Evolutionary conservation across 345 rosid genomes (phyloP).

Genomic region (Pseudoturritis turrita): DNA sequence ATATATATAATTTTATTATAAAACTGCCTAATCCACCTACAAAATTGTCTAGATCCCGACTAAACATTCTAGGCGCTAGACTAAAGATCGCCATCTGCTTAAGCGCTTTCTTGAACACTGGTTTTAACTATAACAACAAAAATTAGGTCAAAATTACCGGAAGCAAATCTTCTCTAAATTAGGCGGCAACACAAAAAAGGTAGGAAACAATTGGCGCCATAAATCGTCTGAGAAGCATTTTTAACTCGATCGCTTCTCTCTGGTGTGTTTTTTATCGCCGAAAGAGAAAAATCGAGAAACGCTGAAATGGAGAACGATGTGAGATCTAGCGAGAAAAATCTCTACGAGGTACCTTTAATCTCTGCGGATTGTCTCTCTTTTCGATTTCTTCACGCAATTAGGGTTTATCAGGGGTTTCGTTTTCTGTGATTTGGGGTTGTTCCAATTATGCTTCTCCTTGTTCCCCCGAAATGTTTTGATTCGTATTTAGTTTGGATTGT

Average conservation of each 20-base stretch:
- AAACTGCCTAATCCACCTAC: too few species aligned
- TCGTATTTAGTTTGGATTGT: neutral
- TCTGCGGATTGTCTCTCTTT: neutral
- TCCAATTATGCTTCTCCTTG: neutral
- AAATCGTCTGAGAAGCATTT: neutral
- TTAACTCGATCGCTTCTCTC: neutral
- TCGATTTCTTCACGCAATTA: neutral
- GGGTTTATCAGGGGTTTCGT: constrained; percentile 1
- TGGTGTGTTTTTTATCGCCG: neutral
- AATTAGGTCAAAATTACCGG: too few species aligned
- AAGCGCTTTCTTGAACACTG: too few species aligned
- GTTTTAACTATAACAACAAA: too few species aligned
- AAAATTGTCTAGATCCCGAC: too few species aligned
- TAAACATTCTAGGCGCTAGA: too few species aligned
- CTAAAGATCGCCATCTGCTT: too few species aligned
- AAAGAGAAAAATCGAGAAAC: neutral
- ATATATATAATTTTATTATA: too few species aligned
- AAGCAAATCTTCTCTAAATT: neutral
- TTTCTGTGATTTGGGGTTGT: neutral
- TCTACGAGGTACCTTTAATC: constrained; percentile 18
- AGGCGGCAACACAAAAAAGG: constrained; percentile 17
- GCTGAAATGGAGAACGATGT: constrained; percentile 16
- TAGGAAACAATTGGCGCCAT: constrained; percentile 19
- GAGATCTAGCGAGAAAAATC: neutral
- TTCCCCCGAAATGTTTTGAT: neutral